Percentiles rank a stretch among this genome's conserved stretches.
Evolutionary conservation across 2,329 filamentous ascomycete genomes (phyloP).

Genomic region (Rosellinia necatrix): DNA sequence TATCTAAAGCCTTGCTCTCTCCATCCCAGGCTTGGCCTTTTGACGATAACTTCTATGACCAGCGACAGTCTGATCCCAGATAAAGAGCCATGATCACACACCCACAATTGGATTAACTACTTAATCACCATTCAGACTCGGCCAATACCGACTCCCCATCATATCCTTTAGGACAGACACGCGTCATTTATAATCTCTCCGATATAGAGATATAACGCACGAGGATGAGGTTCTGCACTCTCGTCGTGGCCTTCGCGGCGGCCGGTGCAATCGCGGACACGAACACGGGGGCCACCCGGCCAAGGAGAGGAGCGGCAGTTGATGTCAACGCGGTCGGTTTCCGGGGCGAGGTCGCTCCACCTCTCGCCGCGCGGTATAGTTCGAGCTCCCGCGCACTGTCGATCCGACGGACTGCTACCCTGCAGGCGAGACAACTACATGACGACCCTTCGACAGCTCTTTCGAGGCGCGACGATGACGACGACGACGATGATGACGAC

Average conservation of each 20-base stretch:
- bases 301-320: neutral
- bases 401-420: neutral
- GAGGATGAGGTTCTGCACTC: constrained; percentile 12
- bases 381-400: neutral
- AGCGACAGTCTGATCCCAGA: neutral
- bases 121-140: no score
- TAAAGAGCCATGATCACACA: no score
- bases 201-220: neutral
- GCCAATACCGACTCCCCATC: neutral
- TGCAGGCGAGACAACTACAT: neutral
- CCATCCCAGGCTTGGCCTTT: no score
- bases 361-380: neutral
- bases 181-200: neutral
- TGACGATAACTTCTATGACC: no score
- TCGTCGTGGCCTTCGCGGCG: constrained; percentile 6
- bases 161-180: neutral
- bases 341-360: neutral
- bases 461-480: constrained; percentile 1
- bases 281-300: neutral
- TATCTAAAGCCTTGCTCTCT: no score
- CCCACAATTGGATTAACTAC: no score
- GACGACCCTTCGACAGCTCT: neutral
- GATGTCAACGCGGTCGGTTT: neutral
- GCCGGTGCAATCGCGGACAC: constrained; percentile 6
- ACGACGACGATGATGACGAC: constrained; percentile 4